Conservation (phyloP, 2,329 filamentous ascomycete genomes). For the Scedosporium apiospermum region DNA sequence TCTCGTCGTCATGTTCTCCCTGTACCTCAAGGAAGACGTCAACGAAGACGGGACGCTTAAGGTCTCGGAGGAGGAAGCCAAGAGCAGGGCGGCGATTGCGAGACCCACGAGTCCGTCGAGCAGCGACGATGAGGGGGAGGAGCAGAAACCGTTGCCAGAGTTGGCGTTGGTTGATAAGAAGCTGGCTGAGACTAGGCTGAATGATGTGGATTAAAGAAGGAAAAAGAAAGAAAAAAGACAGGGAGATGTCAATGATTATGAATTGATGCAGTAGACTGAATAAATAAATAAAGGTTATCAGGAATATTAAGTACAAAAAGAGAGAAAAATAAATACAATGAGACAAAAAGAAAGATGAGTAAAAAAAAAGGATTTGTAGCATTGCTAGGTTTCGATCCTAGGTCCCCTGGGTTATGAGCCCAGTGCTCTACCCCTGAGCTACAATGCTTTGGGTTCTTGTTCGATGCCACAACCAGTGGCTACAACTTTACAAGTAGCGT, state of each 20-base stretch:
- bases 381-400: conserved; percentile 2
- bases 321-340: not conserved
- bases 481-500: not conserved
- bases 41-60: conserved; percentile 45
- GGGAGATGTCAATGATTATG: too few species aligned
- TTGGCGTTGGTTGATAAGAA: conserved; percentile 27
- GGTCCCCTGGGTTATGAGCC: conserved; percentile 2
- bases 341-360: not conserved
- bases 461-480: too few species aligned
- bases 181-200: not conserved
- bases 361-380: not conserved
- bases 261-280: too few species aligned
- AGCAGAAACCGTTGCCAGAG: conserved; percentile 28
- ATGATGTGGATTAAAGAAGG: not conserved
- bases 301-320: not conserved
- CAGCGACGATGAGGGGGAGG: conserved; percentile 17
- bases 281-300: not conserved
- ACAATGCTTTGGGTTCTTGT: not conserved
- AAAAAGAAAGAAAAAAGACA: not conserved
- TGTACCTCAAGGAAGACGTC: conserved; percentile 60
- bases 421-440: conserved; percentile 2
- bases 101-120: conserved; percentile 2
- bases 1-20: conserved; percentile 70
- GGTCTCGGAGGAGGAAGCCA: conserved; percentile 9
- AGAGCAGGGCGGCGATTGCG: conserved; percentile 13